phyloP scores from a whole-genome alignment of 1,284 basidiomycete genomes.

The Neolentinus lepideus region DNA sequence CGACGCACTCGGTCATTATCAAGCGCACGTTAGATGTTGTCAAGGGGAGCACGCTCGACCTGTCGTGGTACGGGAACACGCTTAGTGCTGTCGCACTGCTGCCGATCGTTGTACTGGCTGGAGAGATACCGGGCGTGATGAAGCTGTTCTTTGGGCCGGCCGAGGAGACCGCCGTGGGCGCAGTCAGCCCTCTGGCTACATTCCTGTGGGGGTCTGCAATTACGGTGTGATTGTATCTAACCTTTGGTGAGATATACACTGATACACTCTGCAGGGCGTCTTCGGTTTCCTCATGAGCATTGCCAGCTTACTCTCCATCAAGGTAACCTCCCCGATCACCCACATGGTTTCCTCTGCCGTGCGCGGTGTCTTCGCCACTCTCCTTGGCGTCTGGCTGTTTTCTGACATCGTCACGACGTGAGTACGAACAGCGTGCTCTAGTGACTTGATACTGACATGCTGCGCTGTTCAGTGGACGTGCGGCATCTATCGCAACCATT shows the following conservation, averaged over 20 bases:
- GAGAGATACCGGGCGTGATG: constrained; percentile 58
- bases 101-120: constrained; percentile 62
- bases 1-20: constrained; percentile 81
- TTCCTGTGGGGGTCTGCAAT: constrained; percentile 75
- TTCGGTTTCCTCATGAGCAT: constrained; percentile 88
- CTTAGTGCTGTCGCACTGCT: constrained; percentile 60
- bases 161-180: constrained; percentile 25
- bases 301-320: constrained; percentile 83
- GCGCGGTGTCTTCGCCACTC: constrained; percentile 73
- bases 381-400: constrained; percentile 73
- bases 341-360: constrained; percentile 89
- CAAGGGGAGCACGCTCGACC: constrained; percentile 67
- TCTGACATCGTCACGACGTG: constrained; percentile 67
- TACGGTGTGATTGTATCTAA: constrained; percentile 35
- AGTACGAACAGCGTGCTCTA: constrained; percentile 19
- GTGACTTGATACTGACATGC: constrained; percentile 1
- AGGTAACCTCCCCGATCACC: constrained; percentile 87
- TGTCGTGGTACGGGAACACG: constrained; percentile 84
- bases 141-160: constrained; percentile 47
- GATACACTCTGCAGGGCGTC: constrained; percentile 42
- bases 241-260: not conserved
- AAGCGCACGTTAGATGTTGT: constrained; percentile 74
- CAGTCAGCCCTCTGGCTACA: constrained; percentile 44
- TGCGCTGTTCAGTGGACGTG: constrained; percentile 54
- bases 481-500: constrained; percentile 72